Percentiles rank a stretch among this genome's conserved stretches.
Conservation (phyloP, 2,329 filamentous ascomycete species). For the Esteya vermicola region DNA sequence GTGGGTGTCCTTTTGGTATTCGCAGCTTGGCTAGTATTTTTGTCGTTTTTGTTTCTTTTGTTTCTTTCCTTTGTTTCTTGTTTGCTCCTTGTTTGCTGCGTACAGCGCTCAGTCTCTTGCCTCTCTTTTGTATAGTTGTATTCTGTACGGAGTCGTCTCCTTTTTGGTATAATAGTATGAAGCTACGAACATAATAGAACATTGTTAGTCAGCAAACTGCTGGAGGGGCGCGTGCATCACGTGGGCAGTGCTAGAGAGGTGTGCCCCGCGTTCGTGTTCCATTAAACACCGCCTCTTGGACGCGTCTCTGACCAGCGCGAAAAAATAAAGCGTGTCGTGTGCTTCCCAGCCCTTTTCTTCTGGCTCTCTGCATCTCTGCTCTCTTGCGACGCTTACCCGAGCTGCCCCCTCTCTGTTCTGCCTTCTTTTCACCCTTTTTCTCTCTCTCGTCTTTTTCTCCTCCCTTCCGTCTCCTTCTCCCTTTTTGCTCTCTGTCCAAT, state of each 20-base stretch:
- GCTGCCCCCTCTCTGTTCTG: not conserved
- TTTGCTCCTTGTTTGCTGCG: not conserved
- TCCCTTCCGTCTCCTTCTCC: not conserved
- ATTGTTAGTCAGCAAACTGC: too few relatives aligned
- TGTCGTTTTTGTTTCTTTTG: not conserved
- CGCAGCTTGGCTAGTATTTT: not conserved
- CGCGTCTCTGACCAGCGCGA: conserved; percentile 11
- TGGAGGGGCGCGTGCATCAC: too few relatives aligned
- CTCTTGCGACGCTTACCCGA: too few relatives aligned
- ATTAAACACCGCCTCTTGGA: conserved; percentile 9
- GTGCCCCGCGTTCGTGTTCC: conserved; percentile 10
- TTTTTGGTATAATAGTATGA: too few relatives aligned
- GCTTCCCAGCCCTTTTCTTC: not conserved
- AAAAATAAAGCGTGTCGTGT: conserved; percentile 10
- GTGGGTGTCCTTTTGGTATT: too few relatives aligned
- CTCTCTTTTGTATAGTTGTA: not conserved
- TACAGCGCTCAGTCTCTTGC: not conserved
- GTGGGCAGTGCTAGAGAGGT: too few relatives aligned
- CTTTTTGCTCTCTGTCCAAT: not conserved
- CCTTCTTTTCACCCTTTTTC: not conserved
- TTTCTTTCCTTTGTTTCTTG: not conserved
- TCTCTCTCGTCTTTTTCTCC: not conserved
- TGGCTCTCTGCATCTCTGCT: not conserved
- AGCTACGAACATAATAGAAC: too few relatives aligned
- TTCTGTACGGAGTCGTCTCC: too few relatives aligned